These are phyloP conservation scores for Debaryomyces subglobosus DNA, from an alignment of 1,139 yeast genomes.

Conservation along the genomic window DNA sequence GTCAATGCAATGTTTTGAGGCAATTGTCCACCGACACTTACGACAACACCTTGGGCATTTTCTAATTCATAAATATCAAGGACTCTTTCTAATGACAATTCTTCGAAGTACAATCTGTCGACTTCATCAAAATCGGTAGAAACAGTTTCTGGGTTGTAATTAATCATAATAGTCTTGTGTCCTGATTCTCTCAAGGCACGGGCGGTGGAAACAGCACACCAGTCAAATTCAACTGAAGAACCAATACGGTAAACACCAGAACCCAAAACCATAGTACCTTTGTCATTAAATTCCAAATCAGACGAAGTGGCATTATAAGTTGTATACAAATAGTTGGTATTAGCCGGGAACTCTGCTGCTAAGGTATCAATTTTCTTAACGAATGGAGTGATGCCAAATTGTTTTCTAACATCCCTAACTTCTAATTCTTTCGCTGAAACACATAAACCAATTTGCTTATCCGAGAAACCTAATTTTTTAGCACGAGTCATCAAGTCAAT, in stretches of 20 bases:
- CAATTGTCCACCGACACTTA: conserved; percentile 96
- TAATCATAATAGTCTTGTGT: conserved; percentile 91
- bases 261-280: conserved; percentile 93
- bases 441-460: conserved; percentile 83
- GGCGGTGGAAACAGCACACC: conserved; percentile 99
- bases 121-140: conserved; percentile 98
- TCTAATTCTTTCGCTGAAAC: conserved; percentile 72
- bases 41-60: conserved; percentile 86
- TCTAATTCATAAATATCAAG: conserved; percentile 96
- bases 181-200: conserved; percentile 89
- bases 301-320: conserved; percentile 90
- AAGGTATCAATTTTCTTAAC: conserved; percentile 96
- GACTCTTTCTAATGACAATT: conserved; percentile 91
- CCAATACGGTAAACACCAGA: conserved; percentile 99
- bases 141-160: conserved; percentile 98
- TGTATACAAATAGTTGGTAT: conserved; percentile 92
- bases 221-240: conserved; percentile 96
- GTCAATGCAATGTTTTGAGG: conserved; percentile 95
- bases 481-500: conserved; percentile 75
- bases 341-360: conserved; percentile 99
- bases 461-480: conserved; percentile 93
- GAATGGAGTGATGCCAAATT: conserved; percentile 81
- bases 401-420: conserved; percentile 78
- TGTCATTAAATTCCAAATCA: conserved; percentile 83
- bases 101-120: conserved; percentile 95